These are phyloP conservation scores for Naematelia aurantialba DNA, from an alignment of 768 basidiomycete species.

Conservation along the genomic window DNA sequence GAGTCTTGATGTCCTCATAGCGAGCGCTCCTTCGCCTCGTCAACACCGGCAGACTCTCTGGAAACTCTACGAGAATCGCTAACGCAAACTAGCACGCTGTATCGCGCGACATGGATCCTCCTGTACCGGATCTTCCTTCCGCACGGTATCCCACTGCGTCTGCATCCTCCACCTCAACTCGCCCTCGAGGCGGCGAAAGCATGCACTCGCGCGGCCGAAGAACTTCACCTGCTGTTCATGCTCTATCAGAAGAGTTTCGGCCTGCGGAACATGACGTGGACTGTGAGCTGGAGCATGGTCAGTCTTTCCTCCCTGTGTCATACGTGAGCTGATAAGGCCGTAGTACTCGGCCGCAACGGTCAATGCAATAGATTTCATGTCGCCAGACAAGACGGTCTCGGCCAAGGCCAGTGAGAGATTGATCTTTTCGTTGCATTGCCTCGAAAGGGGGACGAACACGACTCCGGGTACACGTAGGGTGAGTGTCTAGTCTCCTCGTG, in stretches of 20 bases:
- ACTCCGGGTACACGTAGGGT: constrained; percentile 23
- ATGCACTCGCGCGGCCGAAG: constrained; percentile 21
- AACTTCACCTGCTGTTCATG: constrained; percentile 22
- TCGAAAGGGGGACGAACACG: constrained; percentile 18
- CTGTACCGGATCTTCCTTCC: constrained; percentile 26
- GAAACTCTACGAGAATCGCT: no score
- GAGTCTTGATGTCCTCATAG: constrained; percentile 1
- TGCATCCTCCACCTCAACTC: constrained; percentile 7
- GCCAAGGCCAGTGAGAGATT: constrained; percentile 15
- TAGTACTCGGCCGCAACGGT: constrained; percentile 27
- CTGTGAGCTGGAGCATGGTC: constrained; percentile 22
- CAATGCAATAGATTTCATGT: constrained; percentile 26
- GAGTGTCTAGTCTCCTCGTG: no score
- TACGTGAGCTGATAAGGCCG: background rate
- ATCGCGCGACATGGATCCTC: constrained; percentile 25
- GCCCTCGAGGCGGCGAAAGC: constrained; percentile 6
- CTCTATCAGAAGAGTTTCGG: constrained; percentile 22
- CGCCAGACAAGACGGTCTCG: constrained; percentile 8
- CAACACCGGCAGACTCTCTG: no score
- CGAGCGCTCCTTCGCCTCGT: no score
- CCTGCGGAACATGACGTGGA: constrained; percentile 25
- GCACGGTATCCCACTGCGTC: constrained; percentile 4
- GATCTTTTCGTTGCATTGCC: constrained; percentile 15
- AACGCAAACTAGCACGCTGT: constrained; percentile 19
- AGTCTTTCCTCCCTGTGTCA: background rate